Percentiles rank a stretch among this genome's conserved stretches.
Conservation (phyloP, 2,329 filamentous ascomycete species). For the Hypoxylon sp. region DNA sequence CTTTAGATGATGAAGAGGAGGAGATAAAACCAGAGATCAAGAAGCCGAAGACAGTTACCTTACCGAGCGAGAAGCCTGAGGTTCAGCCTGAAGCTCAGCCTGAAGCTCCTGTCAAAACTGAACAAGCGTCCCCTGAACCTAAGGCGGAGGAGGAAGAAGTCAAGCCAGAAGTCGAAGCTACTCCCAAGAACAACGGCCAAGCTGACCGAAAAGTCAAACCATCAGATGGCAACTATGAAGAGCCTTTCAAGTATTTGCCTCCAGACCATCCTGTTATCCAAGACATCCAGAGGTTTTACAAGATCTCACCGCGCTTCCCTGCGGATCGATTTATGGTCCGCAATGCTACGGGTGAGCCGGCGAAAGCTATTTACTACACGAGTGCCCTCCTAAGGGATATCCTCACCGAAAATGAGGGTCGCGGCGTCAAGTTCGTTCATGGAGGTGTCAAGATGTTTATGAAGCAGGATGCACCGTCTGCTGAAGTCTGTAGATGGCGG, state of each 20-base stretch:
- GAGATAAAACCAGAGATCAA: slow-evolving; percentile 61
- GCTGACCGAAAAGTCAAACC: slow-evolving; percentile 60
- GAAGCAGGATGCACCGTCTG: slow-evolving; percentile 92
- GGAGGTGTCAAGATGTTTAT: slow-evolving; percentile 99
- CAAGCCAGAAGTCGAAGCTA: slow-evolving; percentile 37
- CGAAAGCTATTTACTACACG: slow-evolving; percentile 98
- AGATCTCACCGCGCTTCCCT: slow-evolving; percentile 86
- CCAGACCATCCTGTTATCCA: slow-evolving; percentile 81
- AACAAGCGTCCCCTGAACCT: slow-evolving; percentile 28
- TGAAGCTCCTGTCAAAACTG: slow-evolving; percentile 36
- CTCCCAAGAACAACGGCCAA: slow-evolving; percentile 44
- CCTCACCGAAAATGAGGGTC: slow-evolving; percentile 86
- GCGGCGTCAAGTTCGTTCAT: slow-evolving; percentile 95
- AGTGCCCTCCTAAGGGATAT: slow-evolving; percentile 88
- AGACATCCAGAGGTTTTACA: slow-evolving; percentile 86
- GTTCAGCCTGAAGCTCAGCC: slow-evolving; percentile 39
- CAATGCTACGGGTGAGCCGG: slow-evolving; percentile 88
- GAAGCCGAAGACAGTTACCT: slow-evolving; percentile 61
- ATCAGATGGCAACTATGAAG: slow-evolving; percentile 75
- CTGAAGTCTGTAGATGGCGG: slow-evolving; percentile 91
- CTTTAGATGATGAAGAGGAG: slow-evolving; percentile 55
- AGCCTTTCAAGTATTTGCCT: slow-evolving; percentile 93
- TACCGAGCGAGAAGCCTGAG: slow-evolving; percentile 43
- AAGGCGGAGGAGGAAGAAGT: slow-evolving; percentile 42
- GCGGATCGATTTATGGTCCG: slow-evolving; percentile 95